Conservation (phyloP, 192 early-diverging fungal species). For the Coemansia aciculifera region DNA sequence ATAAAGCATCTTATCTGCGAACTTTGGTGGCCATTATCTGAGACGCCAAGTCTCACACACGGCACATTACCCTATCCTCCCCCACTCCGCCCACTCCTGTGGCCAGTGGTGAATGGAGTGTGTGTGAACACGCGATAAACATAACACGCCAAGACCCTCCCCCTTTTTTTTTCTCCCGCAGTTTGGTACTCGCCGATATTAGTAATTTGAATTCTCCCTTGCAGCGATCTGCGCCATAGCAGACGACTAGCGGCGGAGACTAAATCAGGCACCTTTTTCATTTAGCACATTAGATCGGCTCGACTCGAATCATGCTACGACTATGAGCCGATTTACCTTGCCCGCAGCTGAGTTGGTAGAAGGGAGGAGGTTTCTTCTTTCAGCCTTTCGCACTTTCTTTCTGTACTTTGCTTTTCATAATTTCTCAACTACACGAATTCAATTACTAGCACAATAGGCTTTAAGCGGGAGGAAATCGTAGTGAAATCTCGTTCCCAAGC, state of each 20-base stretch:
- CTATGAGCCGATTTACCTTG: not conserved
- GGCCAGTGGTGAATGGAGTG: not conserved
- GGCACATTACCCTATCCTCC: not conserved
- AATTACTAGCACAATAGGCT: not conserved
- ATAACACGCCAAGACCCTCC: not conserved
- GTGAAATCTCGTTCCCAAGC: not conserved
- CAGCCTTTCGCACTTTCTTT: not conserved
- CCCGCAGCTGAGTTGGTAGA: not conserved
- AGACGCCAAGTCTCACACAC: not conserved
- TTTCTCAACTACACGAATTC: not conserved
- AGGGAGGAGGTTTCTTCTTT: not conserved
- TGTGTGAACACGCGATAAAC: not conserved
- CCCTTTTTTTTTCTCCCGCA: not conserved
- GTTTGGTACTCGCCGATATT: not conserved
- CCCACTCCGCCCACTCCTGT: not conserved
- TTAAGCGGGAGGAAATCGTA: not conserved
- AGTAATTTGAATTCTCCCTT: no score
- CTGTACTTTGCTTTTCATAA: not conserved
- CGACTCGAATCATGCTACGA: not conserved
- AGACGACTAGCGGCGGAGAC: no score
- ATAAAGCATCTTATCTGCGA: no score
- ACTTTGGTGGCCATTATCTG: not conserved
- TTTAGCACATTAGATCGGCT: not conserved
- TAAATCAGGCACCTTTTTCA: no score
- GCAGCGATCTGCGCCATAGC: no score